Evolutionary conservation across 2,329 filamentous ascomycete genomes (phyloP).

Genomic region (Ramichloridium luteum): DNA sequence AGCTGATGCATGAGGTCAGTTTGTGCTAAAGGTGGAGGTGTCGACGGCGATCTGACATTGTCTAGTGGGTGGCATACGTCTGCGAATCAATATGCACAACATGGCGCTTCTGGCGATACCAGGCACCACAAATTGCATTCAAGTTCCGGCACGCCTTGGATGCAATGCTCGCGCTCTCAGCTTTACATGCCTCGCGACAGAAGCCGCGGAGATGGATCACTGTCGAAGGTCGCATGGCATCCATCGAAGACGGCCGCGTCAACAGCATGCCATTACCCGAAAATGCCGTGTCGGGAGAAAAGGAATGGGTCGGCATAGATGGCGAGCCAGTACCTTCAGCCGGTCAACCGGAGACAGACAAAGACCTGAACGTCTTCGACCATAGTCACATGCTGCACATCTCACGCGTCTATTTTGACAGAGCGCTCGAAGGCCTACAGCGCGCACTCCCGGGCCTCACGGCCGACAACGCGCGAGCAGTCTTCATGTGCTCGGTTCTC

Average conservation of each 20-base stretch:
- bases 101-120: slow-evolving; percentile 15
- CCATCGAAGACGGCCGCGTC: slow-evolving; percentile 2
- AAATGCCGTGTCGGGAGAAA: not conserved
- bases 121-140: slow-evolving; percentile 17
- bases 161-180: slow-evolving; percentile 17
- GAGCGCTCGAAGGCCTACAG: slow-evolving; percentile 16
- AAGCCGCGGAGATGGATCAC: slow-evolving; percentile 9
- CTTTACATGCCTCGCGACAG: slow-evolving; percentile 15
- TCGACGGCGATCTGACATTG: not conserved
- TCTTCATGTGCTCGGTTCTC: slow-evolving; percentile 15
- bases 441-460: slow-evolving; percentile 10
- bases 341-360: not conserved
- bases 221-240: slow-evolving; percentile 10
- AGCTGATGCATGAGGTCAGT: not conserved
- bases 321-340: no score
- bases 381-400: slow-evolving; percentile 10
- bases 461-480: slow-evolving; percentile 13
- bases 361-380: not conserved
- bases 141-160: slow-evolving; percentile 15
- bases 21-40: not conserved
- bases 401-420: slow-evolving; percentile 16
- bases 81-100: slow-evolving; percentile 10
- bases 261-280: not conserved
- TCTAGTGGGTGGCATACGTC: slow-evolving; percentile 8
- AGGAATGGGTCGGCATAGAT: not conserved